phyloP scores from a whole-genome alignment of 345 rosid genomes.

The Diplotaxis tenuifolia region DNA sequence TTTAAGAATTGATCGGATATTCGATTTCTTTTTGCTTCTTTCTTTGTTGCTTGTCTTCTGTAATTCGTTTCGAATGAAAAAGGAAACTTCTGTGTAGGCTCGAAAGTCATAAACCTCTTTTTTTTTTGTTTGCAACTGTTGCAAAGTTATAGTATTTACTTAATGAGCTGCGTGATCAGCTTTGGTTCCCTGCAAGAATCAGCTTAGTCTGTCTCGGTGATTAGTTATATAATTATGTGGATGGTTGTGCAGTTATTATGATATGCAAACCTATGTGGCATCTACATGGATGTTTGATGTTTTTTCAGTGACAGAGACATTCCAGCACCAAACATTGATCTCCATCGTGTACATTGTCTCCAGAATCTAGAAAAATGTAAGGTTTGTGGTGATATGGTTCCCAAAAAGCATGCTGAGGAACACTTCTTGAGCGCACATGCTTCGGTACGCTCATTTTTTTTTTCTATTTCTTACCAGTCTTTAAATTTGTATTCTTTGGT shows the following conservation, averaged over 20 bases:
- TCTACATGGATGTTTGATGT: not conserved
- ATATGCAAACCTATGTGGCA: too few species aligned
- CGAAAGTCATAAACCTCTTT: not conserved
- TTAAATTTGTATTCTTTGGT: not conserved
- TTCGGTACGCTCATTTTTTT: constrained; percentile 80
- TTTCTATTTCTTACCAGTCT: not conserved
- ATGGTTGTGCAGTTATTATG: too few species aligned
- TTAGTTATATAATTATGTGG: too few species aligned
- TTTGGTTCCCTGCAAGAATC: not conserved
- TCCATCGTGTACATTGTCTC: constrained; percentile 89
- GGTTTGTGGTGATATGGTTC: constrained; percentile 90
- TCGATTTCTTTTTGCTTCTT: not conserved
- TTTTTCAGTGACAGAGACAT: constrained; percentile 76
- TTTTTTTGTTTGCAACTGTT: not conserved
- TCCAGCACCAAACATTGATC: constrained; percentile 73
- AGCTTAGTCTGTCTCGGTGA: too few species aligned
- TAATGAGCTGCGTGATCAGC: constrained; percentile 5
- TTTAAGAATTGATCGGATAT: not conserved
- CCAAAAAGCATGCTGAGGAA: constrained; percentile 77
- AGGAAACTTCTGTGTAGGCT: not conserved
- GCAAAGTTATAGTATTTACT: too few species aligned
- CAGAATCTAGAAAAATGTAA: constrained; percentile 92
- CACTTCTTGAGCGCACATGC: constrained; percentile 87
- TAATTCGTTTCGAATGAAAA: not conserved
- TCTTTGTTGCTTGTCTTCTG: not conserved